phyloP scores from a whole-genome alignment of 2,329 filamentous ascomycete genomes.

The Monosporascus ibericus region DNA sequence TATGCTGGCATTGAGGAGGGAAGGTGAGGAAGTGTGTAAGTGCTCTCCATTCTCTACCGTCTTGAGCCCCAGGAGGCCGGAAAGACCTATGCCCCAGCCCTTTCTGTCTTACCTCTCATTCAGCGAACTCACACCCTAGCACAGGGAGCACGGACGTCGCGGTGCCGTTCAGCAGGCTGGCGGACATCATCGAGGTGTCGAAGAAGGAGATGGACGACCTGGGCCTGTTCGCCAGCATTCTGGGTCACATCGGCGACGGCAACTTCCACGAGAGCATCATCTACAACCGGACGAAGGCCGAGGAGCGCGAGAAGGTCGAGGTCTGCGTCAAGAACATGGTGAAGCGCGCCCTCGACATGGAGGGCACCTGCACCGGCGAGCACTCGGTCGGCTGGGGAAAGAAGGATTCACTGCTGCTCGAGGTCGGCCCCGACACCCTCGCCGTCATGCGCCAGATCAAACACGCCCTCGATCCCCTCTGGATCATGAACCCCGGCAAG shows the following conservation, averaged over 20 bases:
- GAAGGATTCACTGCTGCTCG: conserved; percentile 70
- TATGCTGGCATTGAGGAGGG: conserved; percentile 64
- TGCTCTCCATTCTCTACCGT: conserved; percentile 40
- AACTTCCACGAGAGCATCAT: conserved; percentile 95
- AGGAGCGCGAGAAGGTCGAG: conserved; percentile 70
- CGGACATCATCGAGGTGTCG: conserved; percentile 72
- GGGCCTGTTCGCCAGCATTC: conserved; percentile 77
- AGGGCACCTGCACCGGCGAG: conserved; percentile 86
- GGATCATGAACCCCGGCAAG: conserved; percentile 90
- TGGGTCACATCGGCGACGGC: conserved; percentile 88
- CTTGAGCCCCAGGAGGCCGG: no score
- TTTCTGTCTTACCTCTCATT: neutral
- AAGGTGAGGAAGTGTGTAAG: conserved; percentile 64
- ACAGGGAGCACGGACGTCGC: conserved; percentile 76
- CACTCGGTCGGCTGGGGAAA: conserved; percentile 84
- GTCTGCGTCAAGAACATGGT: conserved; percentile 86
- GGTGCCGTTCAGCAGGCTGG: conserved; percentile 68
- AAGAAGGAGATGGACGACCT: conserved; percentile 86
- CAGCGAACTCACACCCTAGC: neutral
- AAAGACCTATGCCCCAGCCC: no score
- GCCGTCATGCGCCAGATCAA: conserved; percentile 83
- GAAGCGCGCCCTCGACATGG: conserved; percentile 84
- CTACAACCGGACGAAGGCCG: conserved; percentile 66
- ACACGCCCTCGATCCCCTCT: conserved; percentile 72
- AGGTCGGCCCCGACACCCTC: conserved; percentile 75